phyloP scores from a whole-genome alignment of 176 grass and related monocot genomes.

The Bolboschoenus planiculmis region DNA sequence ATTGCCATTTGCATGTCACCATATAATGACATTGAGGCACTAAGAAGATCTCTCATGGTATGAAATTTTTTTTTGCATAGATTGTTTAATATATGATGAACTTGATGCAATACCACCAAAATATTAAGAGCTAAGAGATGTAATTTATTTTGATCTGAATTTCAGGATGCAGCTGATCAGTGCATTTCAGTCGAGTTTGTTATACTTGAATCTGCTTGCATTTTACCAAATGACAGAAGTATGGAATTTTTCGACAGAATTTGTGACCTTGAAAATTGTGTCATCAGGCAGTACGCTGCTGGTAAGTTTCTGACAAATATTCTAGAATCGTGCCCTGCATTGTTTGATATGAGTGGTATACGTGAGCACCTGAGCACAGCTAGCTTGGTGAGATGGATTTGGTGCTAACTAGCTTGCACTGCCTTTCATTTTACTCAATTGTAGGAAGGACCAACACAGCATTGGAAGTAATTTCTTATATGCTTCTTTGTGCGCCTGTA shows the following conservation, averaged over 20 bases:
- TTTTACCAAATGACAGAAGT: conserved; percentile 27
- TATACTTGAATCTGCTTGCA: conserved; percentile 47
- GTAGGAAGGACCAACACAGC: background rate
- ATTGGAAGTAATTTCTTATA: background rate
- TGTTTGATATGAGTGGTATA: background rate
- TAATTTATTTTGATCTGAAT: background rate
- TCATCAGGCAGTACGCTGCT: conserved; percentile 55
- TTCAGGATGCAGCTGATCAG: conserved; percentile 81
- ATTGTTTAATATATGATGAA: background rate
- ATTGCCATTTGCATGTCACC: conserved; percentile 63
- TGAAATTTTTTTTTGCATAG: background rate
- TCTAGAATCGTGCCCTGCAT: background rate
- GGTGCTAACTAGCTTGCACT: background rate
- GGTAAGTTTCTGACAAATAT: conserved; percentile 31
- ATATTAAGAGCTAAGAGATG: background rate
- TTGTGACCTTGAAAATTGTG: conserved; percentile 84
- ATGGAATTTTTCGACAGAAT: conserved; percentile 43
- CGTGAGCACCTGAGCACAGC: background rate
- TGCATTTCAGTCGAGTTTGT: conserved; percentile 77
- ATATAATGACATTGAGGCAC: conserved; percentile 35
- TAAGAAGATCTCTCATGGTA: conserved; percentile 78
- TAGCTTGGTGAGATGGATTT: background rate
- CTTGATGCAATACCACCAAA: background rate
- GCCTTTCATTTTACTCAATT: background rate
- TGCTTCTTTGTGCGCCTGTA: background rate